A percentile compares a stretch with the other conserved stretches of the same genome.
Evolutionary conservation across 768 basidiomycete species (phyloP).

Genomic region (Panaeolus papilionaceus): DNA sequence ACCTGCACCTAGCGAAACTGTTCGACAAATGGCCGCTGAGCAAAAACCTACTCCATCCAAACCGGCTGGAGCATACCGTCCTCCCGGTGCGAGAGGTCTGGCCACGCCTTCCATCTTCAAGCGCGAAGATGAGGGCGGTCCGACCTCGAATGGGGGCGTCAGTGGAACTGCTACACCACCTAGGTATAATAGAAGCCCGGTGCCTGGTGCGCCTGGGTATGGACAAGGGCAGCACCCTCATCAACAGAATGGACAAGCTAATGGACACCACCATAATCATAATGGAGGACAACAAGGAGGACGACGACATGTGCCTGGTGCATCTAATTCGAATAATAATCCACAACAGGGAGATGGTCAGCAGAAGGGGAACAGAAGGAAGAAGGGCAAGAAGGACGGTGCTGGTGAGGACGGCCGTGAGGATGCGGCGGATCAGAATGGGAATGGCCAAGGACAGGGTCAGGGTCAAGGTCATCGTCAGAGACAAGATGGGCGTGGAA

Average conservation of each 20-base stretch:
- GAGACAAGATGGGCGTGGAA: conserved; percentile 30
- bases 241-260: conserved; percentile 36
- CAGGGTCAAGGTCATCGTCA: conserved; percentile 34
- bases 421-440: conserved; percentile 44
- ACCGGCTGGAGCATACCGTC: conserved; percentile 89
- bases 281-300: conserved; percentile 20
- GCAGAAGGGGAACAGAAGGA: conserved; percentile 64
- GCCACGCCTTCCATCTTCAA: conserved; percentile 90
- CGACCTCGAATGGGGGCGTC: conserved; percentile 57
- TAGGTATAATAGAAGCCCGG: conserved; percentile 65
- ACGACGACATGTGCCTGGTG: conserved; percentile 79
- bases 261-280: conserved; percentile 31
- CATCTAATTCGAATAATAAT: conserved; percentile 53
- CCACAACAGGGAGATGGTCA: conserved; percentile 47
- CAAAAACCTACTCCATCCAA: conserved; percentile 65
- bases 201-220: conserved; percentile 54
- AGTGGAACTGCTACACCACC: conserved; percentile 69
- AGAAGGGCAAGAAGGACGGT: conserved; percentile 52
- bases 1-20: conserved; percentile 68
- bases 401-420: conserved; percentile 46
- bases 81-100: conserved; percentile 90
- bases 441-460: conserved; percentile 34
- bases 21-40: conserved; percentile 50
- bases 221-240: conserved; percentile 36
- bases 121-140: conserved; percentile 89